Conservation (phyloP, 2,329 filamentous ascomycete species). For the Aspergillaceae sp. region DNA sequence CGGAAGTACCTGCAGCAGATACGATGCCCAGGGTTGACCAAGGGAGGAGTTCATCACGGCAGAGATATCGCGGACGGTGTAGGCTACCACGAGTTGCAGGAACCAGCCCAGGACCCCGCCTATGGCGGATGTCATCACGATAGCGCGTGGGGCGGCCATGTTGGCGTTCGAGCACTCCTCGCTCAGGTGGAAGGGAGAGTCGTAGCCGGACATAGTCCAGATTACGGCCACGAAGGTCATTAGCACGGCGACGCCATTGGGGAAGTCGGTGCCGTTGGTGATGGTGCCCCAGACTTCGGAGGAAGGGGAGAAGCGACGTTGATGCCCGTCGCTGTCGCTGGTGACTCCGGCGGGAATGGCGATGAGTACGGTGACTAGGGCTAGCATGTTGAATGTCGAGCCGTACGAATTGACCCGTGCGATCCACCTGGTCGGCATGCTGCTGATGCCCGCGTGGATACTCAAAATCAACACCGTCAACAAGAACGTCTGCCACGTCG, state of each 20-base stretch:
- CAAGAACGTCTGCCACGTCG: constrained; percentile 59
- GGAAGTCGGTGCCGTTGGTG: constrained; percentile 58
- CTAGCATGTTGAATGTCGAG: constrained; percentile 62
- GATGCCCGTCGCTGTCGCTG: constrained; percentile 29
- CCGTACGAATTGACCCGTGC: constrained; percentile 62
- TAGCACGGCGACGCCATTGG: constrained; percentile 57
- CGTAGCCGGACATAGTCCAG: constrained; percentile 62
- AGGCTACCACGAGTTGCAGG: constrained; percentile 64
- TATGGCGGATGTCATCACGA: constrained; percentile 58
- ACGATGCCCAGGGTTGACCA: constrained; percentile 63
- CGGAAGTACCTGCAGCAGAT: constrained; percentile 57
- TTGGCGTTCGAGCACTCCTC: constrained; percentile 69
- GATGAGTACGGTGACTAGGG: constrained; percentile 57
- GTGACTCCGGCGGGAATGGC: constrained; percentile 56
- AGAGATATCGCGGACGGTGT: constrained; percentile 58
- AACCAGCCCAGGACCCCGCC: constrained; percentile 64
- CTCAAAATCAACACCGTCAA: constrained; percentile 60
- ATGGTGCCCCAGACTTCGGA: constrained; percentile 58
- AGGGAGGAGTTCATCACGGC: constrained; percentile 52
- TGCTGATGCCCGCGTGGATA: constrained; percentile 58
- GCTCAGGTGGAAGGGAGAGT: constrained; percentile 62
- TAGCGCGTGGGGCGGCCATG: constrained; percentile 61
- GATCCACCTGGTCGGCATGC: constrained; percentile 62
- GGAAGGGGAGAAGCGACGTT: constrained; percentile 47
- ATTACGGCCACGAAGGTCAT: constrained; percentile 66